Conservation (phyloP, 805 yeast genomes). For the Candida argentea region DNA sequence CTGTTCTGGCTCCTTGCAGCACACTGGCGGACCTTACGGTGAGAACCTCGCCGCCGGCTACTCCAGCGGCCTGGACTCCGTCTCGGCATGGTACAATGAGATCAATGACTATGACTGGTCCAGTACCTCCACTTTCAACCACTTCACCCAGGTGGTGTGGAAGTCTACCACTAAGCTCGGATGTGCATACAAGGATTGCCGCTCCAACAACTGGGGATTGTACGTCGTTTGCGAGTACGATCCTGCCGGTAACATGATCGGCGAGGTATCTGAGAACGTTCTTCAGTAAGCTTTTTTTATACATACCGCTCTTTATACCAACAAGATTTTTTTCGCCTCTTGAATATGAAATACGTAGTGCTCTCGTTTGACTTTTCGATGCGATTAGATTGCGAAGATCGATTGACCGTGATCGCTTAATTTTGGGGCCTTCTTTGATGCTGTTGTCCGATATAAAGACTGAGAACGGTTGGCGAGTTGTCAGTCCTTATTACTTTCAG, state of each 20-base stretch:
- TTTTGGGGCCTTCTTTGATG: too few species aligned
- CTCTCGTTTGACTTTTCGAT: too few species aligned
- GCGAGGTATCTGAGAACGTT: constrained; percentile 18
- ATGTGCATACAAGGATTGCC: constrained; percentile 23
- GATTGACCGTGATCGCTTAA: too few species aligned
- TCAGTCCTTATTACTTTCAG: constrained; percentile 22
- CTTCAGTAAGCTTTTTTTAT: constrained; percentile 9
- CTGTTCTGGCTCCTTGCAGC: constrained; percentile 27
- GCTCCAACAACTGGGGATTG: constrained; percentile 20
- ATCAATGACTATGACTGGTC: constrained; percentile 17
- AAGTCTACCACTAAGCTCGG: constrained; percentile 19
- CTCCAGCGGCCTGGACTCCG: constrained; percentile 18
- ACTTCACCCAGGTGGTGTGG: constrained; percentile 24
- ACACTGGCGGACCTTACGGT: constrained; percentile 26
- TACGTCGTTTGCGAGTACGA: constrained; percentile 25
- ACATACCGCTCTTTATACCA: too few species aligned
- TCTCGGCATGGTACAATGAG: constrained; percentile 28
- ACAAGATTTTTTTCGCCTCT: too few species aligned
- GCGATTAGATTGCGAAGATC: too few species aligned
- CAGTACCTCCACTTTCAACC: constrained; percentile 18
- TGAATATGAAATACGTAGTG: too few species aligned
- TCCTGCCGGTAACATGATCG: constrained; percentile 27
- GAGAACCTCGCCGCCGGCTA: constrained; percentile 30
- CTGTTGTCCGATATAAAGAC: too few species aligned
- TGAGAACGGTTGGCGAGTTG: constrained; percentile 25